These are phyloP conservation scores for Xylariomycetidae sp. DNA, from an alignment of 2,329 filamentous ascomycete genomes.

Conservation along the genomic window DNA sequence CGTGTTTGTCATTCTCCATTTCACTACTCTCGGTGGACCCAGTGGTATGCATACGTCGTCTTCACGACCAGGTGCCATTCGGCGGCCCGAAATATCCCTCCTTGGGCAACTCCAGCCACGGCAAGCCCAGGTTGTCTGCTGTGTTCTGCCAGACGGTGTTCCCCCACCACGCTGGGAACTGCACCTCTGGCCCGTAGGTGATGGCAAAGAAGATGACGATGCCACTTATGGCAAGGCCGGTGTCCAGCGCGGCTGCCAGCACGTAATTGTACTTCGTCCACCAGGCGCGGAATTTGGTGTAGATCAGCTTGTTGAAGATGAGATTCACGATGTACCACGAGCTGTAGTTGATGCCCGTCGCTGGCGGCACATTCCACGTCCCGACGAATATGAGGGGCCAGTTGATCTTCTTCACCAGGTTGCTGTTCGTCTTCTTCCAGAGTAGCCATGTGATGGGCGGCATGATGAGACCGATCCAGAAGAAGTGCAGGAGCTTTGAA, in stretches of 20 bases:
- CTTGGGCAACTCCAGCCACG: constrained; percentile 26
- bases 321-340: constrained; percentile 38
- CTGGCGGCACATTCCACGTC: constrained; percentile 33
- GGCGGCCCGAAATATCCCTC: constrained; percentile 26
- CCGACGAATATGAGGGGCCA: constrained; percentile 31
- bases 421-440: constrained; percentile 31
- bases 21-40: no score
- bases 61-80: constrained; percentile 27
- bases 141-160: constrained; percentile 34
- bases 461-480: constrained; percentile 40
- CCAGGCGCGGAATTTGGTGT: constrained; percentile 37
- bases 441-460: constrained; percentile 35
- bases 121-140: constrained; percentile 24
- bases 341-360: constrained; percentile 29
- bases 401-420: constrained; percentile 29
- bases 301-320: constrained; percentile 39
- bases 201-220: constrained; percentile 31
- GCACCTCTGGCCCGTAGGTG: constrained; percentile 25
- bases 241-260: constrained; percentile 27
- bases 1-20: no score
- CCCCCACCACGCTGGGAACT: constrained; percentile 31
- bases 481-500: constrained; percentile 41
- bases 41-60: no score
- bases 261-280: constrained; percentile 40
- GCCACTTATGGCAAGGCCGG: constrained; percentile 26